Evolutionary conservation across 2,329 filamentous ascomycete species (phyloP).

Genomic region (Blastomyces silverae): DNA sequence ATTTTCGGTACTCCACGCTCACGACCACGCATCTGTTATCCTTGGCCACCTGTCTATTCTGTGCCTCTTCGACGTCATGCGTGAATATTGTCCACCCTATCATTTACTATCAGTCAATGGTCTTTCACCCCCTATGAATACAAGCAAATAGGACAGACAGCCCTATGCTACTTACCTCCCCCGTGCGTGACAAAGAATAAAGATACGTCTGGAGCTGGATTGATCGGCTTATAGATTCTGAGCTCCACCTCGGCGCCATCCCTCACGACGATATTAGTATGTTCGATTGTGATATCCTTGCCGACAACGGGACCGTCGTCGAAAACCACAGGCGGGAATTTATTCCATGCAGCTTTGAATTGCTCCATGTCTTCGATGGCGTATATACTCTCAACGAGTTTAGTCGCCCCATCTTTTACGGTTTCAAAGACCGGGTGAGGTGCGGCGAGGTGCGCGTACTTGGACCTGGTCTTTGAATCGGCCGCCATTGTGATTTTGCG

Average conservation of each 20-base stretch:
- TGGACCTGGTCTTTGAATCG: neutral
- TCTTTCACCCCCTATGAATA: neutral
- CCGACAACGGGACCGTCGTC: conserved; percentile 1
- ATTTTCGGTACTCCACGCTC: conserved; percentile 14
- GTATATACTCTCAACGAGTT: neutral
- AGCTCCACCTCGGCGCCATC: conserved; percentile 8
- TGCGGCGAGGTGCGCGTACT: conserved; percentile 6
- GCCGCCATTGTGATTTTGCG: conserved; percentile 3
- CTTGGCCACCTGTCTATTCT: conserved; percentile 5
- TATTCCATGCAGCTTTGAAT: conserved; percentile 9
- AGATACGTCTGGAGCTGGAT: neutral
- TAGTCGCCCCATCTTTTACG: conserved; percentile 1
- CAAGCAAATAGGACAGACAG: neutral
- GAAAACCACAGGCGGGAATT: conserved; percentile 6
- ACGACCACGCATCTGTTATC: conserved; percentile 9
- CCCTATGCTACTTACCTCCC: neutral
- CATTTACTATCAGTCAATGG: neutral
- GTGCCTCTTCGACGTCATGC: conserved; percentile 7
- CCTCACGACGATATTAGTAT: conserved; percentile 3
- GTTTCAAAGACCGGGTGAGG: conserved; percentile 6
- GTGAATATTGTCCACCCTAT: conserved; percentile 10
- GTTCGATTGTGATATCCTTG: conserved; percentile 8
- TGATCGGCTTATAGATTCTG: conserved; percentile 12
- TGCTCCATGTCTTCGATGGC: conserved; percentile 6
- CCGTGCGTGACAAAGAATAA: conserved; percentile 8